Percentiles rank a stretch among this genome's conserved stretches.
phyloP scores from a whole-genome alignment of 2,329 filamentous ascomycete genomes.

The Monosporascus sp. region DNA sequence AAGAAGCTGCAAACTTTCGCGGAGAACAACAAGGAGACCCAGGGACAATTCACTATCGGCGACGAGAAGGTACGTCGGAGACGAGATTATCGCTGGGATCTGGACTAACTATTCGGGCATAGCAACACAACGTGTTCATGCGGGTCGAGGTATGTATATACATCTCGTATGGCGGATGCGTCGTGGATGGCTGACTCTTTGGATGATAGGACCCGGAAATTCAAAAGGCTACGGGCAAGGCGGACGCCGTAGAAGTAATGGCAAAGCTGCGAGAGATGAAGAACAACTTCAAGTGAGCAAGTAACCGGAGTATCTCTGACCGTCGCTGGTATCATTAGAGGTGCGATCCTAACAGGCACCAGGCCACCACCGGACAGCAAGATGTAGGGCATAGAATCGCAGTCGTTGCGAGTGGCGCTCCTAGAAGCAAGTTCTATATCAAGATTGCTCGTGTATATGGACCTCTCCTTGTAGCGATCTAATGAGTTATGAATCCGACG shows the following conservation, averaged over 20 bases:
- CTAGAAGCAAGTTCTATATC: background rate
- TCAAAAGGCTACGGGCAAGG: conserved; percentile 77
- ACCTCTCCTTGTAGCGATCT: no score
- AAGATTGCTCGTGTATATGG: background rate
- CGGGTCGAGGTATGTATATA: conserved; percentile 59
- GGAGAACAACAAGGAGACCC: conserved; percentile 76
- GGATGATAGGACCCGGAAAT: conserved; percentile 66
- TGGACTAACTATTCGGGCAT: conserved; percentile 5
- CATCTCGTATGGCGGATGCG: background rate
- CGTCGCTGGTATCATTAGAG: background rate
- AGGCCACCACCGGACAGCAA: conserved; percentile 28
- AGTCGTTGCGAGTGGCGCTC: background rate
- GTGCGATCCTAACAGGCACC: conserved; percentile 4
- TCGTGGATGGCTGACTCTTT: conserved; percentile 12
- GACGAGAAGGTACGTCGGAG: conserved; percentile 74
- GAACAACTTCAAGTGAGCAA: conserved; percentile 63
- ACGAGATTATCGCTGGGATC: background rate
- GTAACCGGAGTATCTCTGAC: conserved; percentile 10
- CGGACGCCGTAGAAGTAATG: conserved; percentile 79
- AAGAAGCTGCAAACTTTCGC: conserved; percentile 74
- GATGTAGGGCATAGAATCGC: conserved; percentile 18
- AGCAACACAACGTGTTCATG: conserved; percentile 98
- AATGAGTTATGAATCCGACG: no score
- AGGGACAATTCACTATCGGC: conserved; percentile 93
- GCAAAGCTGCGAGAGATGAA: conserved; percentile 83